Base-by-base conservation (phyloP, 2,329 filamentous ascomycete species). In the Lachnellula willkommii region DNA sequence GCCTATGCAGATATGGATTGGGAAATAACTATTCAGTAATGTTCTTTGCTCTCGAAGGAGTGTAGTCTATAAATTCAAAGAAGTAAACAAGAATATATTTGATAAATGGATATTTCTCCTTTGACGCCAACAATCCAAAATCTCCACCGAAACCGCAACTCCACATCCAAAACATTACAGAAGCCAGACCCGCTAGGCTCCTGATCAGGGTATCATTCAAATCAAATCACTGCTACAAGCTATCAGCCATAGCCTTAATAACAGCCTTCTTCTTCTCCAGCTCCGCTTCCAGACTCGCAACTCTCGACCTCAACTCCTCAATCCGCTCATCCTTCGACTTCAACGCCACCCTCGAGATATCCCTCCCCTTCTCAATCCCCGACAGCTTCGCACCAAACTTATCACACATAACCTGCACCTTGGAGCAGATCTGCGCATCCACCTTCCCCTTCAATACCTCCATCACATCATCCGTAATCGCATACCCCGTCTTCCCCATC, bases 321-420 rank as follows among this genome's bases (percentile, higher is more conserved):
- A 87, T 75, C 73, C 84, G 73, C 68, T 82, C 71, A 74, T 93
- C 85, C 60, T 84, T 85, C 4, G 77, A 76, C 66, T 82, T 84
- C 36, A 89, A 66, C 4, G 79, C 80, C 8, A 80, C 69, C n/a
- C 88, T 74, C 3, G 81, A 78, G 6, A 86, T 79, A 57, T 93
- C 87, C 2, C 88, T 75, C 0, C 87, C 86, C 59, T 79, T 79
- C 40, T 77, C 75, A 20, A 88, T 75, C 0, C 88, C 88, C 63
- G 79, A 81, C 0, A 78, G 76, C 51, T 77, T 78, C 51, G 84
- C 71, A 15, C 81, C 79, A 60, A 88, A 77, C 46, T 72, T 79
- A 37, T 77, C 74, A 35, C 89, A 73, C 7, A 81, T 63, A 24
- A 61, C 57, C 0, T 70, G 68, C 2, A 87, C 68, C 22, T 66